phyloP scores from a whole-genome alignment of 345 rosid genomes.

The Hevea brasiliensis region DNA sequence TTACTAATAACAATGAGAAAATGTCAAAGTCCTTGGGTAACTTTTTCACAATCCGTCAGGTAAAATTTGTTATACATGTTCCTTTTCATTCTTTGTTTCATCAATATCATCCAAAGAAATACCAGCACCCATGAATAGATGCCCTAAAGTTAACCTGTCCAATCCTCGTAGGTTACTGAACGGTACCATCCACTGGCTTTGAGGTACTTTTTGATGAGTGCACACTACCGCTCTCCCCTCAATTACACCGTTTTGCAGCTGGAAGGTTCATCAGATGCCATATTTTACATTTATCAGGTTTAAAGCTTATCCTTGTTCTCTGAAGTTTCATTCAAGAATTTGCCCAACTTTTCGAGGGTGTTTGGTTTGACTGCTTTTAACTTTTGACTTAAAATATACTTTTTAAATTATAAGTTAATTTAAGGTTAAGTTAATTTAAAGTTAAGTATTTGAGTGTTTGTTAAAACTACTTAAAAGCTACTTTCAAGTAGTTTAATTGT shows the following conservation, averaged over 20 bases:
- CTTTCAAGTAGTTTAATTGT: no score
- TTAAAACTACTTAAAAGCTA: no score
- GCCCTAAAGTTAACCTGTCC: slow-evolving; percentile 4
- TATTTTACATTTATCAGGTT: slow-evolving; percentile 87
- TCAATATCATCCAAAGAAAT: not conserved
- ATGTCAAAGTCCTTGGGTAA: slow-evolving; percentile 82
- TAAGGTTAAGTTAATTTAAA: no score
- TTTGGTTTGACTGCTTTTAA: no score
- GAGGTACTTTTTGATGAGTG: slow-evolving; percentile 80
- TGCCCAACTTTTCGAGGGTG: no score
- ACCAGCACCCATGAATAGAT: not conserved
- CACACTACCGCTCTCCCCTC: slow-evolving; percentile 83
- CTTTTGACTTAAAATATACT: no score
- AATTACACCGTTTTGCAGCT: slow-evolving; percentile 60
- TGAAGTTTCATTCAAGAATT: not conserved
- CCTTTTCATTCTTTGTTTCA: not conserved
- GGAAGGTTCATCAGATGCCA: slow-evolving; percentile 67
- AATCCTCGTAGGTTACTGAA: slow-evolving; percentile 53
- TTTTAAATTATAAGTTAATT: no score
- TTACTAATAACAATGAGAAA: slow-evolving; percentile 74
- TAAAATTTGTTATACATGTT: slow-evolving; percentile 16
- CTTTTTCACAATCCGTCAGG: slow-evolving; percentile 71
- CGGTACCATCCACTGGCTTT: slow-evolving; percentile 78
- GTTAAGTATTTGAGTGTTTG: no score
- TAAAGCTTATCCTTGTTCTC: slow-evolving; percentile 16